Conservation (phyloP, 768 basidiomycete genomes). For the Kwoniella botswanensis region DNA sequence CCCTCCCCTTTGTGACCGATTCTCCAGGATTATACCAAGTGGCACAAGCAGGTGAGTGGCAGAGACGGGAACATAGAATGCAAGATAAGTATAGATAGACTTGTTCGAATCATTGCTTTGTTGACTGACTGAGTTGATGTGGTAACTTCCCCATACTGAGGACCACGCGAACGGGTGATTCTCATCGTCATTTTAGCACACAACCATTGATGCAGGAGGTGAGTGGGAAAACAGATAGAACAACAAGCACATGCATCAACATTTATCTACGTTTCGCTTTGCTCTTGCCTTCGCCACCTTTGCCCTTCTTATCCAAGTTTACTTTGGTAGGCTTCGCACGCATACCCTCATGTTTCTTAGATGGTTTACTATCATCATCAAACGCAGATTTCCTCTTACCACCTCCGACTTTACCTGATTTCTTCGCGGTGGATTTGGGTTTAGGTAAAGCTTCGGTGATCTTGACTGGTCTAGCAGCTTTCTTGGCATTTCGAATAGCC, state of each 20-base stretch:
- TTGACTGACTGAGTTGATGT: too few species aligned
- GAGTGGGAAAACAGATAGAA: too few species aligned
- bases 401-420: slow-evolving; percentile 28
- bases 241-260: neutral
- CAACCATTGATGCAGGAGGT: too few species aligned
- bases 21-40: too few species aligned
- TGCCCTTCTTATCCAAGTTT: slow-evolving; percentile 38
- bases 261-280: slow-evolving; percentile 31
- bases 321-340: slow-evolving; percentile 44
- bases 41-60: neutral
- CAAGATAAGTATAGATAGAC: neutral
- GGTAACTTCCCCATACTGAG: too few species aligned
- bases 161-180: too few species aligned
- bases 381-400: slow-evolving; percentile 42
- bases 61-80: neutral
- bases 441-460: slow-evolving; percentile 66
- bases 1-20: neutral
- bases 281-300: slow-evolving; percentile 26
- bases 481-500: slow-evolving; percentile 87
- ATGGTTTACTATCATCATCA: slow-evolving; percentile 28
- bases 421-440: slow-evolving; percentile 27
- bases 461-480: slow-evolving; percentile 72
- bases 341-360: slow-evolving; percentile 47
- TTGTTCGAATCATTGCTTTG: too few species aligned
- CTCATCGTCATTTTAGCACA: too few species aligned